These are phyloP conservation scores for Candida insectalens DNA, from an alignment of 805 yeast genomes.

Conservation along the genomic window DNA sequence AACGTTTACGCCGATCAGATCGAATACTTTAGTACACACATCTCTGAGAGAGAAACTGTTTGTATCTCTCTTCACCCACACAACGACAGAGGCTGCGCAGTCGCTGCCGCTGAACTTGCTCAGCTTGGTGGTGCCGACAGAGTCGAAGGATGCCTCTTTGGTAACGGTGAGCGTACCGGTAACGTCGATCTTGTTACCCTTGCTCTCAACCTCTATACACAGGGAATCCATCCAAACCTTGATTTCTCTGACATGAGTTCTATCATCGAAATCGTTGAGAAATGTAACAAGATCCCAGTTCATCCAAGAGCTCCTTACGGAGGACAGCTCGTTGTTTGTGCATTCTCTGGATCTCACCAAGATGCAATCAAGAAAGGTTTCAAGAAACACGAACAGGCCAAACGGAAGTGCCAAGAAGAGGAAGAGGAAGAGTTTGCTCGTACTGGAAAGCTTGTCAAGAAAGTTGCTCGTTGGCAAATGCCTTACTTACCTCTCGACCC, in stretches of 20 bases:
- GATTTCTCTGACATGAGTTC: slow-evolving; percentile 62
- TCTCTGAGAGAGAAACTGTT: slow-evolving; percentile 58
- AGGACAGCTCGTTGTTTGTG: slow-evolving; percentile 75
- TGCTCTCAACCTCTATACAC: slow-evolving; percentile 70
- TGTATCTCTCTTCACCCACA: slow-evolving; percentile 76
- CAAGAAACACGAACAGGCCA: slow-evolving; percentile 28
- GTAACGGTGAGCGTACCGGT: slow-evolving; percentile 85
- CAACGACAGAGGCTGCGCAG: slow-evolving; percentile 81
- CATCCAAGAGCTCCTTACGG: slow-evolving; percentile 77
- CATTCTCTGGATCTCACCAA: slow-evolving; percentile 80
- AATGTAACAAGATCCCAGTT: slow-evolving; percentile 73
- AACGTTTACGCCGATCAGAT: slow-evolving; percentile 80
- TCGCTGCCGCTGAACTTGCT: slow-evolving; percentile 81
- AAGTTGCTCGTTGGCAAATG: slow-evolving; percentile 42
- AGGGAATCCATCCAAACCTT: slow-evolving; percentile 61
- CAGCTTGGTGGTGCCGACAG: slow-evolving; percentile 82
- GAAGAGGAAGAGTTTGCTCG: too few species aligned
- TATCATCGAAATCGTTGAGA: slow-evolving; percentile 64
- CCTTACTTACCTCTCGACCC: slow-evolving; percentile 86
- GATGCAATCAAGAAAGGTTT: slow-evolving; percentile 85
- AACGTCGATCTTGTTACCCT: slow-evolving; percentile 75
- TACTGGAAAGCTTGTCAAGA: slow-evolving; percentile 17
- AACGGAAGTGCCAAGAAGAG: slow-evolving; percentile 13
- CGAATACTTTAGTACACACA: slow-evolving; percentile 56
- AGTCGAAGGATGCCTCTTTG: slow-evolving; percentile 78